These are phyloP conservation scores for Eutrema japonicum DNA, from an alignment of 345 rosid species.

Conservation along the genomic window DNA sequence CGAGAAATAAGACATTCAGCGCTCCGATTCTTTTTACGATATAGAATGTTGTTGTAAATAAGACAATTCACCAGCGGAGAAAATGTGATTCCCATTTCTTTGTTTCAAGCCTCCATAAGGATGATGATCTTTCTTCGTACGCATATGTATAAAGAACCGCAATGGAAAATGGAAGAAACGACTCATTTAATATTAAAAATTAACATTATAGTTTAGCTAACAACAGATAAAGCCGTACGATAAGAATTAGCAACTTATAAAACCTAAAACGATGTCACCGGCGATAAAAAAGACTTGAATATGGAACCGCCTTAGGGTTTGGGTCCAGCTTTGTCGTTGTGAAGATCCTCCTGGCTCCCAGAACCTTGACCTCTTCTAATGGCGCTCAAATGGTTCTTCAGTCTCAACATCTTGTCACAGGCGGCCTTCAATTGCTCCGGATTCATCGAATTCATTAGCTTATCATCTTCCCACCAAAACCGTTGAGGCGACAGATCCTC, in stretches of 20 bases:
- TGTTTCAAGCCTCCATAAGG: background rate
- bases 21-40: background rate
- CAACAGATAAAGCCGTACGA: background rate
- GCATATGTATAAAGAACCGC: background rate
- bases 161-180: background rate
- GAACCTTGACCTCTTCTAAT: background rate
- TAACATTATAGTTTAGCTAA: background rate
- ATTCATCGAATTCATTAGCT: background rate
- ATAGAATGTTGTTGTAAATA: background rate
- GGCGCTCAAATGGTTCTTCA: background rate
- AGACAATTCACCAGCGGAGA: background rate
- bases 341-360: background rate
- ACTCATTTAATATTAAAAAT: background rate
- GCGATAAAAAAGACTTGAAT: background rate
- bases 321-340: background rate
- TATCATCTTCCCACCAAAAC: conserved; percentile 32
- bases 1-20: conserved; percentile 13
- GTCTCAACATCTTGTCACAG: background rate
- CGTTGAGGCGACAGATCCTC: background rate
- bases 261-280: conserved; percentile 11
- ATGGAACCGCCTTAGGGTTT: conserved; percentile 14
- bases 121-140: background rate
- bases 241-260: conserved; percentile 4
- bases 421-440: background rate
- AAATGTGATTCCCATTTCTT: background rate